Percentiles rank a stretch among this genome's conserved stretches.
phyloP scores from a whole-genome alignment of 2,329 filamentous ascomycete species.

The Aspergillus cejpii region DNA sequence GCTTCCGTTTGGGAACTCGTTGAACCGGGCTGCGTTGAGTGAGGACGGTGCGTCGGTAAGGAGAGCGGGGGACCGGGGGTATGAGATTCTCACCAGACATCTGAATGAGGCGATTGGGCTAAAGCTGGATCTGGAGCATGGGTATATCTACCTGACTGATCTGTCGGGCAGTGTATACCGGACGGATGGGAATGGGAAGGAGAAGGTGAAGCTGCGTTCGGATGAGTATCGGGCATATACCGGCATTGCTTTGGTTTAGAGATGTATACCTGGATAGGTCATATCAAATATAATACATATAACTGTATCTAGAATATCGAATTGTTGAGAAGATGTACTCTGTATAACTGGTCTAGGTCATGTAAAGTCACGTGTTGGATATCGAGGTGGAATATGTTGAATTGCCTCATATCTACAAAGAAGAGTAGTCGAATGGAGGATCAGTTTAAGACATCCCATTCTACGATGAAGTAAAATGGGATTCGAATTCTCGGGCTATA shows the following conservation, averaged over 20 bases:
- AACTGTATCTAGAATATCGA: too few species aligned
- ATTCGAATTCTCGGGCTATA: too few species aligned
- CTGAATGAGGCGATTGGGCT: conserved; percentile 47
- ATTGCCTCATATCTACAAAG: too few species aligned
- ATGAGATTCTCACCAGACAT: conserved; percentile 25
- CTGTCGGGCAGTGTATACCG: conserved; percentile 26
- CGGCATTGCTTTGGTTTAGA: conserved; percentile 8
- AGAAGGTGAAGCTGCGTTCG: conserved; percentile 11
- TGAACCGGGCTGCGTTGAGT: conserved; percentile 40
- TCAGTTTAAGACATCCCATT: too few species aligned
- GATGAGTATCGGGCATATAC: conserved; percentile 19
- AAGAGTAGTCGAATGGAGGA: too few species aligned
- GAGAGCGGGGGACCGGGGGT: conserved; percentile 20
- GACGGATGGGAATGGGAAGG: conserved; percentile 15
- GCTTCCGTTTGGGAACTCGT: conserved; percentile 48
- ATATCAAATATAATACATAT: too few species aligned
- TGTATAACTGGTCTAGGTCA: too few species aligned
- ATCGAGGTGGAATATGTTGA: too few species aligned
- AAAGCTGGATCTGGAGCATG: conserved; percentile 26
- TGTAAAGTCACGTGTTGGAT: too few species aligned
- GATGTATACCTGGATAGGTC: too few species aligned
- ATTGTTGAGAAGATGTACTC: too few species aligned
- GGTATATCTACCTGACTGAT: conserved; percentile 24
- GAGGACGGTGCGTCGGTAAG: conserved; percentile 17
- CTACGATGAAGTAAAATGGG: too few species aligned